phyloP scores from a whole-genome alignment of 495 filamentous ascomycete species.

The Penicillium ochrochloron region DNA sequence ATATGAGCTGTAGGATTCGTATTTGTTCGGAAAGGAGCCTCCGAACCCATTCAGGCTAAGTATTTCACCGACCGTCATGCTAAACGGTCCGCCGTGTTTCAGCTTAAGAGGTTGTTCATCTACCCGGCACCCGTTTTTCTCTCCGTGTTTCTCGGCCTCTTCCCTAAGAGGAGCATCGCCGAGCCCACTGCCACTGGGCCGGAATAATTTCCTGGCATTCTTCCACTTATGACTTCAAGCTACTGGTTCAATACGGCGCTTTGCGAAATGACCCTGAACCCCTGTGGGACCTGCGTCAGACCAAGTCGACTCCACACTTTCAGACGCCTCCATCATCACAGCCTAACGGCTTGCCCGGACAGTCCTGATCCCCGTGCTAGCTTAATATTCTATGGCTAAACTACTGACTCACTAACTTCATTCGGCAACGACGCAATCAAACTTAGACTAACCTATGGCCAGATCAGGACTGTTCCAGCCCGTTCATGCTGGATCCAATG shows the following conservation, averaged over 20 bases:
- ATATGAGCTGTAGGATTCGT: not conserved
- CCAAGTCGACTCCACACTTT: constrained; percentile 10
- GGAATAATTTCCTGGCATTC: constrained; percentile 25
- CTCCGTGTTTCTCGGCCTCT: constrained; percentile 18
- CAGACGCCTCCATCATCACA: not conserved
- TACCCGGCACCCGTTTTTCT: constrained; percentile 12
- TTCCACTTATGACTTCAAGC: constrained; percentile 19
- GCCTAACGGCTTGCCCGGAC: not conserved
- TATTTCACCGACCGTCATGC: constrained; percentile 12
- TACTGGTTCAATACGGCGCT: not conserved
- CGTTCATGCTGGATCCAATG: constrained; percentile 20
- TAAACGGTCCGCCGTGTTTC: constrained; percentile 30
- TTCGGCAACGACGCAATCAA: not conserved
- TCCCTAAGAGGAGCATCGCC: constrained; percentile 20
- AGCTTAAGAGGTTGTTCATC: constrained; percentile 27
- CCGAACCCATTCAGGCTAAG: constrained; percentile 22
- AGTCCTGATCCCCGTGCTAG: constrained; percentile 1
- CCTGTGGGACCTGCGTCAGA: constrained; percentile 14
- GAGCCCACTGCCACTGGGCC: constrained; percentile 21
- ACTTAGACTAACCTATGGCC: constrained; percentile 20
- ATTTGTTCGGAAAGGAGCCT: constrained; percentile 19
- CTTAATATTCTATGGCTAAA: not conserved
- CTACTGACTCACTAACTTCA: constrained; percentile 8
- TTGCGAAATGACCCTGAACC: constrained; percentile 19
- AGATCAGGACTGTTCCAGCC: constrained; percentile 12